Evolutionary conservation across 805 yeast genomes (phyloP).

Genomic region (Cyberlindnera japonica): DNA sequence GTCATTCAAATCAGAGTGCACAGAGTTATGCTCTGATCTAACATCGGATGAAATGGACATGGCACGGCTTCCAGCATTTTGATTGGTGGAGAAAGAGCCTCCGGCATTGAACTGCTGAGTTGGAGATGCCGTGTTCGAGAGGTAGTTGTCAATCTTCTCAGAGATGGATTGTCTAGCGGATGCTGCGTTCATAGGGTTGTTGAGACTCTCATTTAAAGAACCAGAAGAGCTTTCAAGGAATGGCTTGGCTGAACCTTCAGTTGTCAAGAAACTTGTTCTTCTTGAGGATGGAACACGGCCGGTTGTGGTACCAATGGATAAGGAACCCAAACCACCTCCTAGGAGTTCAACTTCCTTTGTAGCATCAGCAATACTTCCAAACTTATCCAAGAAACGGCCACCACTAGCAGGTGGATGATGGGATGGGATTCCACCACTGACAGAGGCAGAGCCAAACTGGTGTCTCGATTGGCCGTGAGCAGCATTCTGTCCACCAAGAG

Average conservation of each 20-base stretch:
- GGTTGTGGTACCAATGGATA: conserved; percentile 32
- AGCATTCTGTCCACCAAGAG: conserved; percentile 34
- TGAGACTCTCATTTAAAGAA: conserved; percentile 29
- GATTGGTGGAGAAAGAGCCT: not conserved
- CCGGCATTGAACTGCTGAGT: conserved; percentile 24
- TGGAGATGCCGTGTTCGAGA: conserved; percentile 44
- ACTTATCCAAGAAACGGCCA: conserved; percentile 54
- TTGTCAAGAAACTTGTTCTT: conserved; percentile 48
- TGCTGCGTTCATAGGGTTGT: conserved; percentile 16
- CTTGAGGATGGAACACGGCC: conserved; percentile 40
- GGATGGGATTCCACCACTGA: conserved; percentile 45
- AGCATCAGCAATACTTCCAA: conserved; percentile 63
- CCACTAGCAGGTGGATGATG: conserved; percentile 22
- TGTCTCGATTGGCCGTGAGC: conserved; percentile 25
- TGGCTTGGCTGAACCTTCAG: conserved; percentile 29
- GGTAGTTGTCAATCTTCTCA: conserved; percentile 59
- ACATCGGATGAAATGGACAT: conserved; percentile 28
- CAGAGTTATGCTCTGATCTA: conserved; percentile 34
- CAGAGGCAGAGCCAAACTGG: conserved; percentile 57
- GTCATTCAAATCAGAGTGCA: conserved; percentile 28
- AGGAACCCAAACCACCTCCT: conserved; percentile 40
- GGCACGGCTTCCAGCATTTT: conserved; percentile 14
- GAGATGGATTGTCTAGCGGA: conserved; percentile 28
- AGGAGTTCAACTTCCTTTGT: conserved; percentile 60
- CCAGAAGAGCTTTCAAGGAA: conserved; percentile 27